phyloP scores from a whole-genome alignment of 2,329 filamentous ascomycete species.

The Claviceps digitariae region DNA sequence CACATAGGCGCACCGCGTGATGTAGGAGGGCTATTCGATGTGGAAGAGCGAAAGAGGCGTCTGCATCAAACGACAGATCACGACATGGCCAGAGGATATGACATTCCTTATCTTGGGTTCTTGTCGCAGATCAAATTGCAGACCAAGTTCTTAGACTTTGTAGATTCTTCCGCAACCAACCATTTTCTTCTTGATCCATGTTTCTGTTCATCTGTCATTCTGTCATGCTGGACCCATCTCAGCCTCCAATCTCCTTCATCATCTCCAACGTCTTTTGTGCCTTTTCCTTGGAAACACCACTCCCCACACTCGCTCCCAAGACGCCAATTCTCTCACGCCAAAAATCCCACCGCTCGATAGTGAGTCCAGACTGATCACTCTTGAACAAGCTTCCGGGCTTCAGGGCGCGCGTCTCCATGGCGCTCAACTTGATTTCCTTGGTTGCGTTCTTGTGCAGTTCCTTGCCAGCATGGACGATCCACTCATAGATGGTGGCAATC shows the following conservation, averaged over 20 bases:
- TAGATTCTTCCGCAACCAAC: too few relatives aligned
- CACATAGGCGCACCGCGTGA: neutral
- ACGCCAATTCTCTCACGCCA: constrained; percentile 17
- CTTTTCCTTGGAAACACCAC: constrained; percentile 11
- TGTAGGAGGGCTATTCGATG: neutral
- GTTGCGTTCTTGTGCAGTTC: constrained; percentile 10
- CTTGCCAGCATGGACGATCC: constrained; percentile 18
- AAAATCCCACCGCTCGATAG: constrained; percentile 16
- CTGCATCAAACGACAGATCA: too few relatives aligned
- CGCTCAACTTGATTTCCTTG: constrained; percentile 8
- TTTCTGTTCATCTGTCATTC: too few relatives aligned
- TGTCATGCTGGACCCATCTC: neutral
- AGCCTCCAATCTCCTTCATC: constrained; percentile 12
- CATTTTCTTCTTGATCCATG: too few relatives aligned
- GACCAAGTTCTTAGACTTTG: too few relatives aligned
- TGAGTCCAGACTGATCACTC: constrained; percentile 11
- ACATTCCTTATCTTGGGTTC: too few relatives aligned
- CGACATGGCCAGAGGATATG: too few relatives aligned
- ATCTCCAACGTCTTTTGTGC: constrained; percentile 9
- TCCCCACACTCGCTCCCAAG: constrained; percentile 8
- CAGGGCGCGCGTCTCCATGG: constrained; percentile 9
- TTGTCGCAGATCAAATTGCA: too few relatives aligned
- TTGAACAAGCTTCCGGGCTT: constrained; percentile 11
- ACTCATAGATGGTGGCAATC: constrained; percentile 15
- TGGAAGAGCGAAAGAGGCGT: too few relatives aligned